These are phyloP conservation scores for Brettanomyces bruxellensis DNA, from an alignment of 805 yeast species.

Conservation along the genomic window DNA sequence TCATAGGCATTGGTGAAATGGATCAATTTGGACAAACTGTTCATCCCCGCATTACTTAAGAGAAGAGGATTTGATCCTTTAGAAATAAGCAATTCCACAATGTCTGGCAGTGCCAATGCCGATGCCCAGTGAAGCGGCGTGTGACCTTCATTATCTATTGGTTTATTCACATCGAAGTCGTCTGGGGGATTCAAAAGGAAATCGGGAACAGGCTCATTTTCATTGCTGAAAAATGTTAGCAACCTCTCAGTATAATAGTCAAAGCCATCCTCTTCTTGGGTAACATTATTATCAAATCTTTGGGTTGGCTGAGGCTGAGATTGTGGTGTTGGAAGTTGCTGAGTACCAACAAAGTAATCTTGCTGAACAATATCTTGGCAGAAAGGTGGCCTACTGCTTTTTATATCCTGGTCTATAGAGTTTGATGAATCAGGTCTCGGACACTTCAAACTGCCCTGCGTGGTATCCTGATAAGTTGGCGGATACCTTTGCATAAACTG, in stretches of 20 bases:
- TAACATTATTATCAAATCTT: conserved; percentile 12
- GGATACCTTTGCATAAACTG: too few relatives aligned
- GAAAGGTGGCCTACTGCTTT: too few relatives aligned
- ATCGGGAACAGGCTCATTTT: conserved; percentile 27
- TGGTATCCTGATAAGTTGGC: too few relatives aligned
- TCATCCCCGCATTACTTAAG: conserved; percentile 51
- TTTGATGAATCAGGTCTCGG: too few relatives aligned
- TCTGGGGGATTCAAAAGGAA: conserved; percentile 48
- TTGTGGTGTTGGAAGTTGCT: conserved; percentile 7
- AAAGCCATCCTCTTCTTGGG: conserved; percentile 26
- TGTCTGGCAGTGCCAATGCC: conserved; percentile 59
- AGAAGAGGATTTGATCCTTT: conserved; percentile 54
- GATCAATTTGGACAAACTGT: conserved; percentile 59
- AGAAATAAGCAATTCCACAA: conserved; percentile 46
- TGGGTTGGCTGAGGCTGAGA: conserved; percentile 5
- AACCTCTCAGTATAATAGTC: conserved; percentile 32
- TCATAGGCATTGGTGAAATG: conserved; percentile 69
- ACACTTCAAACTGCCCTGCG: too few relatives aligned
- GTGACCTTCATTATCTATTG: conserved; percentile 74
- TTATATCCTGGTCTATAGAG: too few relatives aligned
- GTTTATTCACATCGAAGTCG: conserved; percentile 54
- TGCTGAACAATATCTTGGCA: background rate
- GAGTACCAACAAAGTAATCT: conserved; percentile 2
- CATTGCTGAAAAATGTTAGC: conserved; percentile 45
- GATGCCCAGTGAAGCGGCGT: conserved; percentile 83